Percentiles rank a stretch among this genome's conserved stretches.
These are phyloP conservation scores for Moniliophthora roreri DNA, from an alignment of 1,284 basidiomycete species.

Conservation along the genomic window DNA sequence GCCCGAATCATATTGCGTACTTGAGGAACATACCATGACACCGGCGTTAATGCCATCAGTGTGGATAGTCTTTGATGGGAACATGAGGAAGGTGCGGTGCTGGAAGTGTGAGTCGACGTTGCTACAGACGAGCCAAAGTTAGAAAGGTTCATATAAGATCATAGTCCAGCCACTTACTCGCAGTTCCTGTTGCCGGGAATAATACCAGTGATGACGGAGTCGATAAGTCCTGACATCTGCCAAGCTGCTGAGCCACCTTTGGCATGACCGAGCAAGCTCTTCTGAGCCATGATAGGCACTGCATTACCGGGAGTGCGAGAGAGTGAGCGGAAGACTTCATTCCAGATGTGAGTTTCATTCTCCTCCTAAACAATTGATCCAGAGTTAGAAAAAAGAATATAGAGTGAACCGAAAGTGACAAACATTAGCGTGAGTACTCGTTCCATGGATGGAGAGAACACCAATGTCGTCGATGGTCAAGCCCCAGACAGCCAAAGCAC, in stretches of 20 bases:
- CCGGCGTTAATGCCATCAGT: constrained; percentile 92
- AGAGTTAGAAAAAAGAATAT: constrained; percentile 10
- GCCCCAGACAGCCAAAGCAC: constrained; percentile 96
- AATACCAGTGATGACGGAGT: constrained; percentile 83
- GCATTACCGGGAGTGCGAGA: constrained; percentile 92
- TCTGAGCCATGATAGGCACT: constrained; percentile 96
- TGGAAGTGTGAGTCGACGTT: constrained; percentile 95
- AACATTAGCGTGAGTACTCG: constrained; percentile 93
- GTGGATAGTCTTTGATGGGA: constrained; percentile 95
- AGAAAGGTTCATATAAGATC: constrained; percentile 10
- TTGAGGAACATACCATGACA: constrained; percentile 63
- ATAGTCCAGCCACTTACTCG: constrained; percentile 58
- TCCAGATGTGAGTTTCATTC: constrained; percentile 98
- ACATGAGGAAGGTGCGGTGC: constrained; percentile 89
- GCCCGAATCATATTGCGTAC: constrained; percentile 14
- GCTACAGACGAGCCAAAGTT: constrained; percentile 38
- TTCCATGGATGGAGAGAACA: constrained; percentile 88
- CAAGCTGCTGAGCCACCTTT: constrained; percentile 98
- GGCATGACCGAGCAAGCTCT: constrained; percentile 93
- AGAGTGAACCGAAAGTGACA: constrained; percentile 21
- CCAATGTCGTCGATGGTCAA: constrained; percentile 91
- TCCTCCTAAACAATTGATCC: constrained; percentile 78
- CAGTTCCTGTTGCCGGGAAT: constrained; percentile 97
- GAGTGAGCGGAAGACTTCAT: constrained; percentile 88
- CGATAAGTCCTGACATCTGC: constrained; percentile 94